Percentiles rank a stretch among this genome's conserved stretches.
Conservation (phyloP, 2,329 filamentous ascomycete genomes). For the Neoarthrinium moseri region DNA sequence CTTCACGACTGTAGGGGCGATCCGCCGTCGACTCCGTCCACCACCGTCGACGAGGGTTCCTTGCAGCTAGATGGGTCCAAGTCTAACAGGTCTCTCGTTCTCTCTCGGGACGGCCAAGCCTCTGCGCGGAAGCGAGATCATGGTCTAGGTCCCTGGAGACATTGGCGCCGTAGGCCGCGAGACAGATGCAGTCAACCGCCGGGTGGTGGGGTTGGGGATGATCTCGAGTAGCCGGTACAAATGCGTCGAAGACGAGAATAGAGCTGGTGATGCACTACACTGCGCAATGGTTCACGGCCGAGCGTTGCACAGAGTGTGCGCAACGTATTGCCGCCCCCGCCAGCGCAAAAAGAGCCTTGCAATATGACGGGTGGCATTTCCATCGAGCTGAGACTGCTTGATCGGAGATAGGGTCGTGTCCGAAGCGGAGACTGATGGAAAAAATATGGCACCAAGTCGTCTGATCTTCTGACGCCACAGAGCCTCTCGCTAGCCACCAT, state of each 20-base stretch:
- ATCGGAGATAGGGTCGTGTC: not conserved
- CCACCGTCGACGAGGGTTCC: slow-evolving; percentile 3
- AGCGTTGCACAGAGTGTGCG: not conserved
- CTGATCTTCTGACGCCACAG: slow-evolving; percentile 3
- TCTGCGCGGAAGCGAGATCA: not conserved
- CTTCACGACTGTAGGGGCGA: slow-evolving; percentile 9
- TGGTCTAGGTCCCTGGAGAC: no score
- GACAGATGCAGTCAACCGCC: not conserved
- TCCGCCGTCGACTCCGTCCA: slow-evolving; percentile 2
- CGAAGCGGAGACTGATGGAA: not conserved
- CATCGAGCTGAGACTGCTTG: not conserved
- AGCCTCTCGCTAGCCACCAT: slow-evolving; percentile 1
- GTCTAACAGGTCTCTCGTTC: no score
- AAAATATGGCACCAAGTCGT: slow-evolving; percentile 5
- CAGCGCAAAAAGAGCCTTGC: not conserved
- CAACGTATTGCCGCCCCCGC: not conserved
- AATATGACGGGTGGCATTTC: slow-evolving; percentile 3
- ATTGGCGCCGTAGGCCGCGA: no score
- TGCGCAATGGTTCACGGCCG: not conserved
- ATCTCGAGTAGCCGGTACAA: no score
- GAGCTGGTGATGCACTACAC: no score
- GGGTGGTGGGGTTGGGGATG: not conserved
- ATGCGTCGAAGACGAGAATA: not conserved
- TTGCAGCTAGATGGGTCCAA: slow-evolving; percentile 1
- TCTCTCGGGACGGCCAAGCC: no score